phyloP scores from a whole-genome alignment of 2,329 filamentous ascomycete species.

The Didymella segeticola region DNA sequence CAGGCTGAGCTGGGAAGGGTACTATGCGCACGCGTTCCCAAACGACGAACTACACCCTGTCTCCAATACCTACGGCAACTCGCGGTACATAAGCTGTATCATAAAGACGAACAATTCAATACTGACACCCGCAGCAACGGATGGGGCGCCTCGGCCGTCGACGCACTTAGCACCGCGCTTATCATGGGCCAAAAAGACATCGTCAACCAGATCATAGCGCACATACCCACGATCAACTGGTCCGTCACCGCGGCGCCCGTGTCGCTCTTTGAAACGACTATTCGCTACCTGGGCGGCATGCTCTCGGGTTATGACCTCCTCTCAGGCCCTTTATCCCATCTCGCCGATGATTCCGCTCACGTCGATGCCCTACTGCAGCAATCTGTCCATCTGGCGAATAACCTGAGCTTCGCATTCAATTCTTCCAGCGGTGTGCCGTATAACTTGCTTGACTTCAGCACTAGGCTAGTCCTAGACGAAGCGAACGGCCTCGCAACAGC shows the following conservation, averaged over 20 bases:
- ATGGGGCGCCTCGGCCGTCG: conserved; percentile 84
- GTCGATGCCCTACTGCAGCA: conserved; percentile 70
- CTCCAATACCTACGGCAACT: conserved; percentile 69
- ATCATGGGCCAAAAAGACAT: conserved; percentile 74
- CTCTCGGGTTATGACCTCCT: conserved; percentile 79
- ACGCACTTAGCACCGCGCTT: conserved; percentile 79
- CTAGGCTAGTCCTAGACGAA: conserved; percentile 56
- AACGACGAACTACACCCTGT: conserved; percentile 77
- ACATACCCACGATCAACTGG: conserved; percentile 75
- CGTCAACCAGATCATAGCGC: conserved; percentile 73
- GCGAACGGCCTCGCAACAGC: conserved; percentile 77
- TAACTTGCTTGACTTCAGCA: conserved; percentile 69
- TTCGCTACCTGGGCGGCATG: conserved; percentile 83
- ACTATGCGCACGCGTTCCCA: conserved; percentile 76
- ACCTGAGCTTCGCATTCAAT: conserved; percentile 78
- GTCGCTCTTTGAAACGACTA: conserved; percentile 88
- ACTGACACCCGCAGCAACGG: conserved; percentile 66
- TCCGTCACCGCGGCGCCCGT: conserved; percentile 63
- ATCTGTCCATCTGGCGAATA: conserved; percentile 72
- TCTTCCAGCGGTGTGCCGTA: conserved; percentile 77
- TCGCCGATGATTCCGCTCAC: conserved; percentile 55
- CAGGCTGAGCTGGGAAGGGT: conserved; percentile 53
- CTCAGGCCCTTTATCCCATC: conserved; percentile 66
- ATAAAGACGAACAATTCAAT: neutral
- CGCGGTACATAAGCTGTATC: conserved; percentile 61